Evolutionary conservation across 306 rosid genomes (phyloP).

Genomic region (Rosa lucieae): DNA sequence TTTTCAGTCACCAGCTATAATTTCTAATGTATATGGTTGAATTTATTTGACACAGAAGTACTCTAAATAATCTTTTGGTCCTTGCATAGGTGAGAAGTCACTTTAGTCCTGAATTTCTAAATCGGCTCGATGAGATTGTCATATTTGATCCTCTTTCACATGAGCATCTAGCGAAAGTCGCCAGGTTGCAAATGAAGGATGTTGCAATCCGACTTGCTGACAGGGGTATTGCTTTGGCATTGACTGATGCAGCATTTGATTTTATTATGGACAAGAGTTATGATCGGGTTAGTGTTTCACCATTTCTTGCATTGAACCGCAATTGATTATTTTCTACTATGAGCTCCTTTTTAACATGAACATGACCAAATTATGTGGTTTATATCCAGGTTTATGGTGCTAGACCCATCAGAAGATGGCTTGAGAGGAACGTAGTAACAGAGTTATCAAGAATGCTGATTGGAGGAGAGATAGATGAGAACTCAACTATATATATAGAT

Average conservation of each 20-base stretch:
- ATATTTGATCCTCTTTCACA: slow-evolving; percentile 85
- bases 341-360: no score
- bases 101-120: slow-evolving; percentile 79
- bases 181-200: slow-evolving; percentile 83
- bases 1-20: no score
- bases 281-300: slow-evolving; percentile 56
- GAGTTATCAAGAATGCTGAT: slow-evolving; percentile 81
- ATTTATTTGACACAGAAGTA: no score
- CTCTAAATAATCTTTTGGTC: no score
- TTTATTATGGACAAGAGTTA: slow-evolving; percentile 68
- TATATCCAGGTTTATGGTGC: slow-evolving; percentile 76
- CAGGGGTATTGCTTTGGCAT: slow-evolving; percentile 71
- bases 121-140: slow-evolving; percentile 72
- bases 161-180: slow-evolving; percentile 77
- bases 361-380: background rate
- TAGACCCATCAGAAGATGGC: slow-evolving; percentile 88
- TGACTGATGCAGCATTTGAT: slow-evolving; percentile 78
- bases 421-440: slow-evolving; percentile 86
- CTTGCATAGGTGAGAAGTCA: slow-evolving; percentile 62
- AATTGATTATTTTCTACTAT: no score
- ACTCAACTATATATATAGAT: slow-evolving; percentile 57
- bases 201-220: slow-evolving; percentile 76
- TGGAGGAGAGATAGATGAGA: slow-evolving; percentile 81
- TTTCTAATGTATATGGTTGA: no score
- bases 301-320: no score